A percentile compares a stretch with the other conserved stretches of the same genome.
Conservation (phyloP, 1,139 yeast genomes). For the Chernovozyma sophiae-reginae region DNA sequence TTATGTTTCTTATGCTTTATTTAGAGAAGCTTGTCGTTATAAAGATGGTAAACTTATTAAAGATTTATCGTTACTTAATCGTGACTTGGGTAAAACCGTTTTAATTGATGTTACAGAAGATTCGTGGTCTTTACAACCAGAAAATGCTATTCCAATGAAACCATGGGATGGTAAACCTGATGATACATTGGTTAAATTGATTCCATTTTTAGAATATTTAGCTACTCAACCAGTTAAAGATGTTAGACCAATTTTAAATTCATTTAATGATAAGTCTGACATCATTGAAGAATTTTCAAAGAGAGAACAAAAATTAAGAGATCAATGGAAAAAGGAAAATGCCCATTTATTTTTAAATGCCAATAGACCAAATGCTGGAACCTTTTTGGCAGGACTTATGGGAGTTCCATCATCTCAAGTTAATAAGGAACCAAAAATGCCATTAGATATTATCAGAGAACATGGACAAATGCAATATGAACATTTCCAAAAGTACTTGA, state of each 20-base stretch:
- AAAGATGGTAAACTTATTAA: slow-evolving; percentile 83
- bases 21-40: slow-evolving; percentile 87
- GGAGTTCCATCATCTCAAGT: slow-evolving; percentile 54
- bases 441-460: slow-evolving; percentile 85
- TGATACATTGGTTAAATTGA: slow-evolving; percentile 70
- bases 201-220: slow-evolving; percentile 90
- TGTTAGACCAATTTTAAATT: slow-evolving; percentile 79
- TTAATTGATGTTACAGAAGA: slow-evolving; percentile 76
- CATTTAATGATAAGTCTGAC: slow-evolving; percentile 61
- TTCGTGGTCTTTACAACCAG: slow-evolving; percentile 79
- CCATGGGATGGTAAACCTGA: slow-evolving; percentile 88
- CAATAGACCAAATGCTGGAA: slow-evolving; percentile 45
- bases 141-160: slow-evolving; percentile 77
- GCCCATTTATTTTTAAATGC: slow-evolving; percentile 35
- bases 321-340: slow-evolving; percentile 63
- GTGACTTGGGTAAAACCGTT: slow-evolving; percentile 80
- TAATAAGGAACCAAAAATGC: slow-evolving; percentile 71
- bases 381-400: slow-evolving; percentile 51
- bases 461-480: slow-evolving; percentile 90
- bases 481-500: slow-evolving; percentile 74
- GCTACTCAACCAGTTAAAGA: slow-evolving; percentile 90
- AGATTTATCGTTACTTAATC: slow-evolving; percentile 84
- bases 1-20: slow-evolving; percentile 79
- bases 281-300: slow-evolving; percentile 70
- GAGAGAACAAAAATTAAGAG: slow-evolving; percentile 74